Evolutionary conservation across 179 eudicot genomes (phyloP).

Genomic region (Beta lomatogona): DNA sequence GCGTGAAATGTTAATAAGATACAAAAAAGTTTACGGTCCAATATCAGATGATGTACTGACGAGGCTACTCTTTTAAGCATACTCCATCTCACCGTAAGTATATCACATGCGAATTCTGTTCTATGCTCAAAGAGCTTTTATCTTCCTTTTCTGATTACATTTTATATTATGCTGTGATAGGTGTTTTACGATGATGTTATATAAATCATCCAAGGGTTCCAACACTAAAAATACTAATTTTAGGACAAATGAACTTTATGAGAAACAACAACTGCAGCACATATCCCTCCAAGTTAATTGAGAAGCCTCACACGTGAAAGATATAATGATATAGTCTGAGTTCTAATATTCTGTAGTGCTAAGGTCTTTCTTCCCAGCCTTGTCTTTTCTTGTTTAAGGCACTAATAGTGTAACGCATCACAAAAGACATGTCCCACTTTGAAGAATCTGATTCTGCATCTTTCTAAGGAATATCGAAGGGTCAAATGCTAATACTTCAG

Average conservation of each 20-base stretch:
- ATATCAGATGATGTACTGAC: neutral
- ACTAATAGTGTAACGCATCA: constrained; percentile 16
- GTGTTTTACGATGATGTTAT: neutral
- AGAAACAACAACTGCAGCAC: neutral
- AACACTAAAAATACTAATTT: neutral
- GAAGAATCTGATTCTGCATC: constrained; percentile 25
- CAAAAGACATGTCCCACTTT: constrained; percentile 7
- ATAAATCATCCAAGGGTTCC: neutral
- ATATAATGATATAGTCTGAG: neutral
- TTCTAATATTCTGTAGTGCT: neutral
- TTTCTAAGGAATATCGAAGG: constrained; percentile 13
- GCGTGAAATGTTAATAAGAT: neutral
- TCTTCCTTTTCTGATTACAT: neutral
- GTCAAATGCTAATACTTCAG: constrained; percentile 12
- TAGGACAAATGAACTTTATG: neutral
- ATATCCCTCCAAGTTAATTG: neutral
- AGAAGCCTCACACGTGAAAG: neutral
- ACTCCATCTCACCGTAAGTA: neutral
- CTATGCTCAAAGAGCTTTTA: neutral
- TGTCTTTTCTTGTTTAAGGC: neutral
- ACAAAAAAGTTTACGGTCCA: neutral
- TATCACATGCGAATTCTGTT: neutral
- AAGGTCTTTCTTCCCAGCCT: constrained; percentile 5
- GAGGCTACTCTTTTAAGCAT: neutral
- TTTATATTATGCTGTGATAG: neutral